Base-by-base conservation (phyloP, 192 early-diverging fungal genomes). In the Entrophospora sp. region DNA sequence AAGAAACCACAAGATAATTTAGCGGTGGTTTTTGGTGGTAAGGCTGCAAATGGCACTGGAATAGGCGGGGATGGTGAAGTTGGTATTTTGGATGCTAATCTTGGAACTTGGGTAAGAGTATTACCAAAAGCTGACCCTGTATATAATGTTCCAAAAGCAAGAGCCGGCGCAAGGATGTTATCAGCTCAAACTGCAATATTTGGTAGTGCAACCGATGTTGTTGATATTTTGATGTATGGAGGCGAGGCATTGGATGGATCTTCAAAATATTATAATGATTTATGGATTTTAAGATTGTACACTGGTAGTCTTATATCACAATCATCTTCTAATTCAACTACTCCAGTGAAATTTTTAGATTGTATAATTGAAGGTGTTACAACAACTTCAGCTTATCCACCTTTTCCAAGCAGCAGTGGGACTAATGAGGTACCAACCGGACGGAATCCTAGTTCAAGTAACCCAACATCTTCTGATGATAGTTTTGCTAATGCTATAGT, bases 81-180 rank as follows among this genome's bases (percentile, higher is more conserved):
- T 44, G 42, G 42, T 43, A 38, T 61, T 27, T 43, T 43, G 6
- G 59, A 61, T 44, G 59, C 42, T 20, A 28, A 27, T 40, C 43
- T 27, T 36, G 59, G 59, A n/a, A 27, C 18, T 28, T 61, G 59
- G 59, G 59, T 61, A 24, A 40, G 59, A 43, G 40, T 61, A 10
- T 22, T 61, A 28, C 59, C 59, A 8, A 7, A 61, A 61, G 14
- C 4, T 25, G 38, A 43, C 43, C 38, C 27, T 18, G 9, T n/a
- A n/a, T n/a, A 0, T 8, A 16, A 3, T 31, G 10, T 6, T 25
- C 37, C 59, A 30, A 25, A 24, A 27, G 5, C n/a, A 44, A 20
- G 59, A 30, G 10, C 22, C 4, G 59, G 59, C 7, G 59, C 59
- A 34, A n/a, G n/a, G 43, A 44, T 61, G 59, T 2, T 42, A n/a